These are phyloP conservation scores for Monosporascus sp. DNA, from an alignment of 2,329 filamentous ascomycete species.

Conservation along the genomic window DNA sequence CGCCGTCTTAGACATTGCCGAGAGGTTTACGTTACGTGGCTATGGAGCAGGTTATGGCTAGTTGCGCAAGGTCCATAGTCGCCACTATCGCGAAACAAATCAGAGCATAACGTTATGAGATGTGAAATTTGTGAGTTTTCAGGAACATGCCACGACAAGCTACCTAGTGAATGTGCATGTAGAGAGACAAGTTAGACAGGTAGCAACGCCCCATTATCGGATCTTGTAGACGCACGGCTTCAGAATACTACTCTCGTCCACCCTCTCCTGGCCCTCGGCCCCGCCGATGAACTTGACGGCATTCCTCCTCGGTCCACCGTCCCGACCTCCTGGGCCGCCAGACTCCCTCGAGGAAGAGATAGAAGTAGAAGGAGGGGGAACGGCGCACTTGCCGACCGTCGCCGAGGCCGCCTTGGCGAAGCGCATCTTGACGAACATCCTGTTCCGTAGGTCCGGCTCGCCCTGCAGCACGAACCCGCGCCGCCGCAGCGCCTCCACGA, in stretches of 20 bases:
- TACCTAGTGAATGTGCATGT: too few species aligned
- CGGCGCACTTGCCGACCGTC: slow-evolving; percentile 68
- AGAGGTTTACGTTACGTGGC: too few species aligned
- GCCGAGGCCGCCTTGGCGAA: slow-evolving; percentile 82
- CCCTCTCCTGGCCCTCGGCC: slow-evolving; percentile 54
- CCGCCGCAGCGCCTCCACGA: slow-evolving; percentile 75
- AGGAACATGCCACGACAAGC: too few species aligned
- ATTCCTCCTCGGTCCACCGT: slow-evolving; percentile 30
- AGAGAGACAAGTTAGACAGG: neutral
- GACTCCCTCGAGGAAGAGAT: slow-evolving; percentile 6
- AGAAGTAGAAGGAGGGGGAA: slow-evolving; percentile 16
- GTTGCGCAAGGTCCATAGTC: too few species aligned
- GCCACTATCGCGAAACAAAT: too few species aligned
- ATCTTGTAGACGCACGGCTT: slow-evolving; percentile 98
- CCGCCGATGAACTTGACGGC: slow-evolving; percentile 56
- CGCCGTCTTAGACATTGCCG: too few species aligned
- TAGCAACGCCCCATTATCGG: slow-evolving; percentile 42
- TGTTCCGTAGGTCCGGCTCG: slow-evolving; percentile 75
- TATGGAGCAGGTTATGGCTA: too few species aligned
- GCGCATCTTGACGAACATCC: slow-evolving; percentile 97
- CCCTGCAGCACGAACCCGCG: slow-evolving; percentile 81
- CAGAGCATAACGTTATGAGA: too few species aligned
- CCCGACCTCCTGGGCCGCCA: neutral
- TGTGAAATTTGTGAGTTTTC: too few species aligned
- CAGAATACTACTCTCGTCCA: slow-evolving; percentile 61